A percentile compares a stretch with the other conserved stretches of the same genome.
Evolutionary conservation across 208 protist species (phyloP).

Genomic region (Acanthamoeba comandoni): DNA sequence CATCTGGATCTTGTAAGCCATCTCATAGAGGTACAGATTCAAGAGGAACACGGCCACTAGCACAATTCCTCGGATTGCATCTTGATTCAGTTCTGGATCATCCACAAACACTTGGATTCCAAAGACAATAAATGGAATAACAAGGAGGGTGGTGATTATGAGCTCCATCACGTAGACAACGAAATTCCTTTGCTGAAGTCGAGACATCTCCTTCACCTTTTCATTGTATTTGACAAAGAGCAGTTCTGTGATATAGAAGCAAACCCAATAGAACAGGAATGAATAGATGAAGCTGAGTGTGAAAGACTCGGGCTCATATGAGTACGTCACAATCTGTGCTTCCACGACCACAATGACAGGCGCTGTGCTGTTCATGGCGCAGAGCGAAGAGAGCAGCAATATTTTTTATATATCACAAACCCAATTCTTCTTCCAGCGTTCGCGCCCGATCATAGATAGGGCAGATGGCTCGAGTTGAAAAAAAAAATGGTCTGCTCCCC

Average conservation of each 20-base stretch:
- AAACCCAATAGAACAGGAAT: conserved; percentile 20
- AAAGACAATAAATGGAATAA: conserved; percentile 23
- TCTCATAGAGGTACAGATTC: conserved; percentile 61
- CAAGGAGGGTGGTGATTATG: neutral
- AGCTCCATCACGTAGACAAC: conserved; percentile 27
- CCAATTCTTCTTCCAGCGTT: no score
- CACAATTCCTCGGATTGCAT: conserved; percentile 3
- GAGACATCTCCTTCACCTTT: conserved; percentile 2
- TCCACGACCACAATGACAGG: no score
- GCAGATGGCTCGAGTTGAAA: no score
- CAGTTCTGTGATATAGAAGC: neutral
- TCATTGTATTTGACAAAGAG: neutral
- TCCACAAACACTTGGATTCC: conserved; percentile 23
- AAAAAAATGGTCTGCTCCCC: no score
- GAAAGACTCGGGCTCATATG: conserved; percentile 41
- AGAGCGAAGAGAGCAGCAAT: no score
- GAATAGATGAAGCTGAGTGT: conserved; percentile 47
- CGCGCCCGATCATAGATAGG: no score
- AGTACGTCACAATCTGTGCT: no score
- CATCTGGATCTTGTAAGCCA: conserved; percentile 34
- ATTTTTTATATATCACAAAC: no score
- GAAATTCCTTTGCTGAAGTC: conserved; percentile 49
- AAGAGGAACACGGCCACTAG: conserved; percentile 53
- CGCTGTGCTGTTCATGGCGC: no score
- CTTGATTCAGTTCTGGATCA: neutral